phyloP scores from a whole-genome alignment of 495 filamentous ascomycete species.

The Neurospora terricola region DNA sequence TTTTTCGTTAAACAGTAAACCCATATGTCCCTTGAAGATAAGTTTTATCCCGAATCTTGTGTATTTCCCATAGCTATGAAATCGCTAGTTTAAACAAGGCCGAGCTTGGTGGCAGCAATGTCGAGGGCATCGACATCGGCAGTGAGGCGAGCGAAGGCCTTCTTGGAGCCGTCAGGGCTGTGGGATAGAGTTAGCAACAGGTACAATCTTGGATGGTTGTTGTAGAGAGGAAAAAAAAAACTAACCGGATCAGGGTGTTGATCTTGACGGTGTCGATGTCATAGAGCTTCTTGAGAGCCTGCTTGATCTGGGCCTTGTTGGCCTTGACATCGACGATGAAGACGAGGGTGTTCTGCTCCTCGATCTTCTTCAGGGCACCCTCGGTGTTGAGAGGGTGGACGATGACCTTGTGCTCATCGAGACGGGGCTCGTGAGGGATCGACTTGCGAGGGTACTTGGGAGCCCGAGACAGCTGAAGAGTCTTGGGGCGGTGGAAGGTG shows the following conservation, averaged over 20 bases:
- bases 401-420: conserved; percentile 89
- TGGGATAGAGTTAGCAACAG: conserved; percentile 7
- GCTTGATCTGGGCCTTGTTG: conserved; percentile 99
- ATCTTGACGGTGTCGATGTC: conserved; percentile 97
- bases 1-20: not conserved
- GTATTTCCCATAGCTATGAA: conserved; percentile 1
- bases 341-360: conserved; percentile 99
- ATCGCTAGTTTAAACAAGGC: conserved; percentile 67
- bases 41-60: not conserved
- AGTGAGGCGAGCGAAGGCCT: conserved; percentile 92
- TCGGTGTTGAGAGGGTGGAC: conserved; percentile 87
- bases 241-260: conserved; percentile 94
- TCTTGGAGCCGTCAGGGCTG: conserved; percentile 95
- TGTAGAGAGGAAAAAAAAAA: conserved; percentile 9
- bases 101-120: conserved; percentile 97
- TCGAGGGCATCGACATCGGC: conserved; percentile 96
- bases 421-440: conserved; percentile 75
- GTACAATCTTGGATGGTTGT: not conserved
- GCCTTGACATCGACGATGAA: conserved; percentile 98
- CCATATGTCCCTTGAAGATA: not conserved
- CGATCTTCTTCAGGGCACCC: conserved; percentile 99
- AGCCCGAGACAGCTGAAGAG: conserved; percentile 76
- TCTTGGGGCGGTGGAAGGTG: conserved; percentile 96
- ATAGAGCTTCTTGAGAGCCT: conserved; percentile 97
- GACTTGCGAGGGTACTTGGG: conserved; percentile 98